Evolutionary conservation across 163 green algal species (phyloP).

Genomic region (Chlamydomonas reinhardtii): DNA sequence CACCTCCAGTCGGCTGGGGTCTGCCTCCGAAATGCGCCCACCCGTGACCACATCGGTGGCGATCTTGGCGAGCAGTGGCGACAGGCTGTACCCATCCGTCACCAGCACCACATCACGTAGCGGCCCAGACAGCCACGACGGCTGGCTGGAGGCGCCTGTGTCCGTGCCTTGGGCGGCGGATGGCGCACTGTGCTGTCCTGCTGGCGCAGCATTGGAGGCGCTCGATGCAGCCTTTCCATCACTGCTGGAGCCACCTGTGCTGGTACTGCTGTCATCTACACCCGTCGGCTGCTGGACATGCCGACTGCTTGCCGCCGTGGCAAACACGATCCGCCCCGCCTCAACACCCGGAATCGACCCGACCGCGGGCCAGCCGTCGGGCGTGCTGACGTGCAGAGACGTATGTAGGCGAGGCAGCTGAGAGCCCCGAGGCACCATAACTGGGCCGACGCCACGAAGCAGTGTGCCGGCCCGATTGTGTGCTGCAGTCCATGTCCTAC

Average conservation of each 20-base stretch:
- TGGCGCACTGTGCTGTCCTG: neutral
- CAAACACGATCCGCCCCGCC: constrained; percentile 38
- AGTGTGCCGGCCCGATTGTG: neutral
- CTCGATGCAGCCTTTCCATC: too few relatives aligned
- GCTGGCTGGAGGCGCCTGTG: neutral
- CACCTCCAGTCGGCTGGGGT: neutral
- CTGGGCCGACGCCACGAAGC: neutral
- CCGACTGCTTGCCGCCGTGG: constrained; percentile 22
- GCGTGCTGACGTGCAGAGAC: constrained; percentile 20
- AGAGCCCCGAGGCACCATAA: neutral
- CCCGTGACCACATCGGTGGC: constrained; percentile 25
- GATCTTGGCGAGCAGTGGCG: constrained; percentile 37
- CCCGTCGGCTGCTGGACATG: too few relatives aligned
- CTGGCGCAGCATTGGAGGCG: too few relatives aligned
- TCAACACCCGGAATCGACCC: constrained; percentile 43
- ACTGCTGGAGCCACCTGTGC: neutral
- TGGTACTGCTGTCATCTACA: neutral
- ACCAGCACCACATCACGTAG: neutral
- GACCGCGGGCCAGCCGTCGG: constrained; percentile 39
- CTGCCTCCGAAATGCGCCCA: constrained; percentile 1
- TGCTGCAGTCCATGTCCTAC: neutral
- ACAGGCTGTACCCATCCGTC: constrained; percentile 45
- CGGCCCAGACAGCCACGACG: neutral
- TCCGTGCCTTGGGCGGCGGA: neutral
- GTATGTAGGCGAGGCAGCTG: neutral